phyloP scores from a whole-genome alignment of 257 asterid genomes.

The Oldenlandia corymbosa region DNA sequence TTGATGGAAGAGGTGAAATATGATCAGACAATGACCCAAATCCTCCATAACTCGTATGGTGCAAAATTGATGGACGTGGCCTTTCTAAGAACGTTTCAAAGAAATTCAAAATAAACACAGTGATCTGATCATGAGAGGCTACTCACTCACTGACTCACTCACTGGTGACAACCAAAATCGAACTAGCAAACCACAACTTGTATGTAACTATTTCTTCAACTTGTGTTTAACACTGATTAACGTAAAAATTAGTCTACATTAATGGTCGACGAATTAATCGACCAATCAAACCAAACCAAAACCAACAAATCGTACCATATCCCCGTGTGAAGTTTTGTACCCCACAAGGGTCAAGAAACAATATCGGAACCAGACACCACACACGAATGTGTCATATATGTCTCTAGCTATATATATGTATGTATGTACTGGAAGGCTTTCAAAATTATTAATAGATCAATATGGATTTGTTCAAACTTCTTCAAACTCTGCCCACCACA shows the following conservation, averaged over 20 bases:
- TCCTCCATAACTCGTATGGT: conserved; percentile 13
- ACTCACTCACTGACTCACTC: neutral
- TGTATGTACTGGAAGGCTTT: no score
- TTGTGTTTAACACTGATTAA: no score
- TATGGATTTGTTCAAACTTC: no score
- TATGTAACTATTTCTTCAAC: no score
- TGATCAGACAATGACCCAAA: no score
- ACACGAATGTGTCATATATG: neutral
- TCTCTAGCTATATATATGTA: neutral
- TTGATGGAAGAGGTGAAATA: no score
- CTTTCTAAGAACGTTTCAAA: conserved; percentile 1
- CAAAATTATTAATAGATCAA: no score
- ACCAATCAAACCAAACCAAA: conserved; percentile 2
- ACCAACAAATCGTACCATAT: conserved; percentile 7
- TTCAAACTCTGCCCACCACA: neutral
- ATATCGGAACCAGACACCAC: conserved; percentile 13
- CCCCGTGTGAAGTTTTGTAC: conserved; percentile 9
- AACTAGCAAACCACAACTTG: conserved; percentile 9
- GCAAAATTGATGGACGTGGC: conserved; percentile 25
- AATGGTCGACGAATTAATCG: no score
- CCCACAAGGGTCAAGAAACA: conserved; percentile 4
- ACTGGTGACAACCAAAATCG: conserved; percentile 11
- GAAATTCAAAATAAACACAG: neutral
- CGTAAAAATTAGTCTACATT: no score
- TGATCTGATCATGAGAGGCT: neutral